phyloP scores from a whole-genome alignment of 1,139 yeast genomes.

The Kluyveromyces marxianus region DNA sequence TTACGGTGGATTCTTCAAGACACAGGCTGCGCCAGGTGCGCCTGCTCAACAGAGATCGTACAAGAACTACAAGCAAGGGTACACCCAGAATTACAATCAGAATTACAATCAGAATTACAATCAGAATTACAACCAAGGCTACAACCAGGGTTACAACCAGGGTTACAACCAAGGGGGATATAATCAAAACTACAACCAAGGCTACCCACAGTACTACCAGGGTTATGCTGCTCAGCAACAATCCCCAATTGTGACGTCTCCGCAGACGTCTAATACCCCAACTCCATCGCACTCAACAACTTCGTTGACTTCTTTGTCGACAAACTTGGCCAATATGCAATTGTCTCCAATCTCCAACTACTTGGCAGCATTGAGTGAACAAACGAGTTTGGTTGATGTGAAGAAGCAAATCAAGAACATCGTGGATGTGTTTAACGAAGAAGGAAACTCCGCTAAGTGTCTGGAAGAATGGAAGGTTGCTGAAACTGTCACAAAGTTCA shows the following conservation, averaged over 20 bases:
- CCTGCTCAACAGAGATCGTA: conserved; percentile 16
- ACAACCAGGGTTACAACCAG: conserved; percentile 6
- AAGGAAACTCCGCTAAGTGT: conserved; percentile 37
- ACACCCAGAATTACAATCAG: conserved; percentile 6
- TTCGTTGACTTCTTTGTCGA: conserved; percentile 62
- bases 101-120: conserved; percentile 6
- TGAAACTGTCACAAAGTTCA: conserved; percentile 55
- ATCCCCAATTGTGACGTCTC: conserved; percentile 18
- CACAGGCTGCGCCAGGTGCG: conserved; percentile 9
- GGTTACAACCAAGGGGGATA: conserved; percentile 2
- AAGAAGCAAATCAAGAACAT: conserved; percentile 54
- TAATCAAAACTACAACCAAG: conserved; percentile 4
- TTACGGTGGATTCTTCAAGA: conserved; percentile 29
- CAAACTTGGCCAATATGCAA: conserved; percentile 60
- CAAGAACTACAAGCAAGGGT: conserved; percentile 7
- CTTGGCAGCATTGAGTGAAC: conserved; percentile 48
- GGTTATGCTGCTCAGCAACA: conserved; percentile 17
- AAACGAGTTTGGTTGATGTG: conserved; percentile 56
- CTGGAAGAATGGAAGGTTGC: conserved; percentile 59
- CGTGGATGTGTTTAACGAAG: conserved; percentile 40
- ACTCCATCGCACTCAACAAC: conserved; percentile 39
- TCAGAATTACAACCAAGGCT: conserved; percentile 9
- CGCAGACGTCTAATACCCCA: conserved; percentile 25
- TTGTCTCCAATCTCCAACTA: conserved; percentile 62
- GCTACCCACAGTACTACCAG: conserved; percentile 8